Evolutionary conservation across 768 basidiomycete species (phyloP), one percentile per base, ranked within the genome.

Genomic region (Leucocoprinus leucothites): DNA sequence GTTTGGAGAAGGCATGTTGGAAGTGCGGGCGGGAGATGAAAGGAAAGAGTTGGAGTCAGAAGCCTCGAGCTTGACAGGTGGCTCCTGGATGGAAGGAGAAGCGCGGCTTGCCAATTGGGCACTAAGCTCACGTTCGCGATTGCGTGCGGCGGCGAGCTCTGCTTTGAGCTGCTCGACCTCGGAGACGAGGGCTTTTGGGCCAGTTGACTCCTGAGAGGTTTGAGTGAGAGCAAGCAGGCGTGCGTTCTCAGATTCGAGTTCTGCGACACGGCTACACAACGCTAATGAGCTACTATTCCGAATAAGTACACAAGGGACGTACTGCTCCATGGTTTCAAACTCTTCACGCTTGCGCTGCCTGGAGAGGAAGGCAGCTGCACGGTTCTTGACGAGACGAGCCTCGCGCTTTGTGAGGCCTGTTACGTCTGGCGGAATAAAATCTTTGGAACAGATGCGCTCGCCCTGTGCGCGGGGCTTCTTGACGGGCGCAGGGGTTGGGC

Each of bases 321-420:
- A 93, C 90, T 88, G 72, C 77, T 94, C 92, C 89, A 94, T 93
- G 64, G 67, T 76, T 72, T 94, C 92, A 64, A 92, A 94, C 73
- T 94, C 91, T 72, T 94, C 92, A 53, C 92, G 84, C 71, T 94
- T 94, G 63, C 92, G 80, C 70, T 94, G 92, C 67, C 92, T 79
- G 71, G 86, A 88, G 66, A 94, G 86, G 75, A 94, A 94, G 56
- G 92, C 92, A 9, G 92, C 92, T 11, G 92, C 92, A 54, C 92
- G 82, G 73, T 94, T 94, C 78, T 94, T 94, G 55, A 94, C 89
- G 8, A 94, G 80, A 50, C 92, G 85, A 57, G 92, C 92, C 72
- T 94, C 92, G 48, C 92, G 89, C 71, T 94, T 94, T 77, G 80
- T 85, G 57, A 94, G 80, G 48, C 93, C 93, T 57, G 84, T 82